These are phyloP conservation scores for Dimargaris cristalligena DNA, from an alignment of 192 early-diverging fungal genomes.

Conservation along the genomic window DNA sequence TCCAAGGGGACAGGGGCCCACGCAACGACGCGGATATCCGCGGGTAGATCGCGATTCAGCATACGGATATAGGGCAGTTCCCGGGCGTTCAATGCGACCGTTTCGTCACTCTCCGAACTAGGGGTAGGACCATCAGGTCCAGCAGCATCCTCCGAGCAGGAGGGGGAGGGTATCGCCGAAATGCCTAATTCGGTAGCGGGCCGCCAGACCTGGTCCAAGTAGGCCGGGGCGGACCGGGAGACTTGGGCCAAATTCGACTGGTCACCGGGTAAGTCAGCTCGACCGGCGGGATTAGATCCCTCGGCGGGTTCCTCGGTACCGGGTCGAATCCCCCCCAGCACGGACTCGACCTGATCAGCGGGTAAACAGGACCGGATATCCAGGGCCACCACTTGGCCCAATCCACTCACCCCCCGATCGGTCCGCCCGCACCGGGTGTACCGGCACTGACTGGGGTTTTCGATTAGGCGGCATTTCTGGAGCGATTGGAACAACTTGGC, in stretches of 20 bases:
- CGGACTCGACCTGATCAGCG: neutral
- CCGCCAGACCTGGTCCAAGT: neutral
- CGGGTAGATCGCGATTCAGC: slow-evolving; percentile 70
- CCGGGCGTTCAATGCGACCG: slow-evolving; percentile 15
- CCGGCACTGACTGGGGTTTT: slow-evolving; percentile 40
- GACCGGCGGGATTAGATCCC: no score
- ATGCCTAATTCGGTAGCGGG: slow-evolving; percentile 5
- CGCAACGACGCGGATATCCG: slow-evolving; percentile 76
- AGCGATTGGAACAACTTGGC: slow-evolving; percentile 72
- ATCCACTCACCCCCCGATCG: slow-evolving; percentile 75
- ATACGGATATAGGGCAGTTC: slow-evolving; percentile 72
- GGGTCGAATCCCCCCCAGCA: no score
- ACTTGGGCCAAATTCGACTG: neutral
- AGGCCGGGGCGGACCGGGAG: slow-evolving; percentile 4
- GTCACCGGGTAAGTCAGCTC: slow-evolving; percentile 28
- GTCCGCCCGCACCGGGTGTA: slow-evolving; percentile 75
- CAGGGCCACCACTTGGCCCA: slow-evolving; percentile 77
- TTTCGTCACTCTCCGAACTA: slow-evolving; percentile 15
- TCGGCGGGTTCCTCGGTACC: no score
- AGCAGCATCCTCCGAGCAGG: neutral
- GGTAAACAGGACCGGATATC: slow-evolving; percentile 47
- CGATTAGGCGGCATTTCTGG: slow-evolving; percentile 55
- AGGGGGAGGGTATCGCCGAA: neutral
- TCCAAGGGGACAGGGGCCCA: slow-evolving; percentile 64
- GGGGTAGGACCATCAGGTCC: slow-evolving; percentile 11